phyloP scores from a whole-genome alignment of 2,329 filamentous ascomycete species.

The Colletotrichum filicis region DNA sequence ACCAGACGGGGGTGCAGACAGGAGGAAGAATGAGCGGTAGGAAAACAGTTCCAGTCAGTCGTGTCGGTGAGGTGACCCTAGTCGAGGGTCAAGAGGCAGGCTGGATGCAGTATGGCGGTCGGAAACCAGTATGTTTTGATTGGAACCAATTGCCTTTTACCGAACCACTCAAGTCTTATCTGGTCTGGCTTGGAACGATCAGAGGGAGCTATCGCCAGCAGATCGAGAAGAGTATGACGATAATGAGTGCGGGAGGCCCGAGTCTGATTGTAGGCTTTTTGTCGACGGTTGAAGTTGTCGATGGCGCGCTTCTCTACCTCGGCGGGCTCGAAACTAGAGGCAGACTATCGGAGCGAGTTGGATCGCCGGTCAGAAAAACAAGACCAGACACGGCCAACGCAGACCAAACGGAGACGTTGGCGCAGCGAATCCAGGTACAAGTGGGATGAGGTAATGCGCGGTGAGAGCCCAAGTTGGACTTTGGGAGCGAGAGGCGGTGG shows the following conservation, averaged over 20 bases:
- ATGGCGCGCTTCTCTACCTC: slow-evolving; percentile 20
- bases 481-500: slow-evolving; percentile 28
- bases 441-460: slow-evolving; percentile 20
- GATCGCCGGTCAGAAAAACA: slow-evolving; percentile 24
- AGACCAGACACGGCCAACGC: slow-evolving; percentile 13
- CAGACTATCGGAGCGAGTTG: slow-evolving; percentile 27
- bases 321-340: slow-evolving; percentile 25
- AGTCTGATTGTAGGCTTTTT: slow-evolving; percentile 6
- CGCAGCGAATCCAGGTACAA: slow-evolving; percentile 6
- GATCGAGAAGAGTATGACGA: slow-evolving; percentile 6
- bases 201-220: not conserved
- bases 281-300: slow-evolving; percentile 12
- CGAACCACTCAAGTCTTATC: slow-evolving; percentile 15
- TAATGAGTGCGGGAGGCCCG: slow-evolving; percentile 13
- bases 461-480: slow-evolving; percentile 21
- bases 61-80: slow-evolving; percentile 7
- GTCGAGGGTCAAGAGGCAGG: slow-evolving; percentile 16
- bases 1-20: slow-evolving; percentile 20
- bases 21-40: not conserved
- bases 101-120: slow-evolving; percentile 9
- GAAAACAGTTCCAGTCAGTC: slow-evolving; percentile 11
- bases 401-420: not conserved
- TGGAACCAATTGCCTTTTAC: slow-evolving; percentile 5
- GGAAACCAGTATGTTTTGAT: slow-evolving; percentile 4
- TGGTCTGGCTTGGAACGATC: not conserved